Base-by-base conservation (phyloP, 2,329 filamentous ascomycete genomes). In the Epichloe bromicola region DNA sequence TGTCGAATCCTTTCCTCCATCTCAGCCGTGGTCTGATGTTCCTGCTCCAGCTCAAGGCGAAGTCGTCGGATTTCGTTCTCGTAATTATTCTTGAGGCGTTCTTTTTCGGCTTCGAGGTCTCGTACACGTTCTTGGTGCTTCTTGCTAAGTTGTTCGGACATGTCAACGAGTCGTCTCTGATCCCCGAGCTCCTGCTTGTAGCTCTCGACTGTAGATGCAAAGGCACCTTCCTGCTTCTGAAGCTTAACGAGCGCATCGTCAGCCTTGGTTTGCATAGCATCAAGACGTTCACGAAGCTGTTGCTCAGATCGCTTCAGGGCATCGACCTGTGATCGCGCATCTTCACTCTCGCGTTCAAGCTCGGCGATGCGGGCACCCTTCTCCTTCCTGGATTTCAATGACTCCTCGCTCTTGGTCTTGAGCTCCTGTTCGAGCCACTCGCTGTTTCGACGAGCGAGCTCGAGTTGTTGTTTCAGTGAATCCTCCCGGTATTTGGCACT, bases 361-460 rank as follows among this genome's bases (percentile, higher is more conserved):
- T 94, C 87, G 8, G 89, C 80, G 59, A 97, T 88, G 39, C 87
- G 85, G 1, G 88, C 84, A 55, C 87, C 87, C 74, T 96, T 97
- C 64, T 98, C 93, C 64, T 95, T 97, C 56, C 93, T 82, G 67
- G 86, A 91, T 62, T 90, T 95, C 57, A 91, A 79, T 46, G 88
- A 82, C 64, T 98, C 93, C 8, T 83, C 80, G 55, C 80, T 84
- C 70, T 95, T 95, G 0, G 87, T 90, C 71, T 95, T 91, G 20
- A 97, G 77, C 66, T 98, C 93, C 41, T 77, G 82, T 62, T 96
- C 88, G 51, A 93, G 85, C 86, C 89, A 98, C 60, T 97, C 91
- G 57, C 88, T 87, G 70, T 89, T 95, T 61, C 85, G 86, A 64
- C 88, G 89, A 17, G 91, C 81, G 51, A 94, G 75, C 41, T 95